Evolutionary conservation across 2,329 filamentous ascomycete species (phyloP), one percentile per base, ranked within the genome.

Genomic region (Aspergillus fructus): DNA sequence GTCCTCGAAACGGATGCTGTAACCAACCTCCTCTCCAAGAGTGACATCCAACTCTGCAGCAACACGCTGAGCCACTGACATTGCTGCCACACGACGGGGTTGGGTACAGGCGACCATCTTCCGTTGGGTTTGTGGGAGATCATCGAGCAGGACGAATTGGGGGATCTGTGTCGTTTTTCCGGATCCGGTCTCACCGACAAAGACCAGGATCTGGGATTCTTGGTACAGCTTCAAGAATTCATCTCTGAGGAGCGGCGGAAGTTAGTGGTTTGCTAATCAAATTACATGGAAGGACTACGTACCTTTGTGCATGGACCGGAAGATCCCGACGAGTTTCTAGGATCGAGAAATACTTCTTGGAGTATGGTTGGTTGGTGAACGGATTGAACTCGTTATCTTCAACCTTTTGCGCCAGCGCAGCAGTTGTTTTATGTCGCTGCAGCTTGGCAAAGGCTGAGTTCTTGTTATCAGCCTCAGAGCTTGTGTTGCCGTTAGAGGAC

Each of bases 121-220:
- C 72, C 86, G 84, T 66, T 88, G 87, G 62, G 86, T 80, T 68
- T 97, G 91, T 24, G 94, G 93, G 33, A 97, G 84, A 76, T 99
- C 94, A 78, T 99, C 94, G 81, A 89, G 97, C 41, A 99, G 86
- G 64, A 99, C 93, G 74, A 97, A 99, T 75, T 99, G 94, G 2
- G 94, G 94, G 60, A 99, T 97, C 81, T 99, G 94, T 0, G 94
- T 99, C 4, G 94, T 99, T 81, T 99, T 99, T 79, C 94, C 94
- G 64, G 94, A 99, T 85, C 96, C 94, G 8, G 94, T 99, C 82
- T 99, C 94, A 80, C 94, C 94, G 63, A 99, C 94, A 70, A 99
- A 97, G 68, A 99, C 94, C 60, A 99, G 86, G 66, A 99, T 97
- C 78, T 99, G 94, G 23, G 88, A 91, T 68, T 89, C 86, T 69